A percentile compares a stretch with the other conserved stretches of the same genome.
These are phyloP conservation scores for Gossypium schwendimanii DNA, from an alignment of 441 rosid genomes.

Conservation along the genomic window DNA sequence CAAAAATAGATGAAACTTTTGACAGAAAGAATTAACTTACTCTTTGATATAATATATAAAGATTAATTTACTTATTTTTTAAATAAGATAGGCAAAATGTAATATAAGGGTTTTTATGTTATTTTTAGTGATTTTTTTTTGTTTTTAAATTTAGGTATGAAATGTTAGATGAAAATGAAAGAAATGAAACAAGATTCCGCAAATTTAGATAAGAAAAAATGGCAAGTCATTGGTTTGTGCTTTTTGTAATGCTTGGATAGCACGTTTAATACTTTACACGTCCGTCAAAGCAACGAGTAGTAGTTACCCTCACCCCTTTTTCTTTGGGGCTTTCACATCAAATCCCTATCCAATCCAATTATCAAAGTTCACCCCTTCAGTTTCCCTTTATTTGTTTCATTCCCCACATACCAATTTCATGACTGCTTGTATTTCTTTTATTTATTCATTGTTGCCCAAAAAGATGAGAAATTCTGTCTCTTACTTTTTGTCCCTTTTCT, in stretches of 20 bases:
- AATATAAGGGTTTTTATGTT: no score
- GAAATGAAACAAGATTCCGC: not conserved
- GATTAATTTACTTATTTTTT: no score
- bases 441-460: not conserved
- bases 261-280: not conserved
- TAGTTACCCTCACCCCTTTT: not conserved
- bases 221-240: not conserved
- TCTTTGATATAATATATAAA: no score
- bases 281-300: not conserved
- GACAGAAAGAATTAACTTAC: fast-evolving
- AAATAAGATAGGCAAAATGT: no score
- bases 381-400: no score
- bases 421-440: no score
- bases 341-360: not conserved
- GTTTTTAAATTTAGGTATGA: not conserved
- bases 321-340: not conserved
- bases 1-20: no score
- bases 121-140: no score
- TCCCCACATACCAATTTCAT: no score
- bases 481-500: not conserved
- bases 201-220: not conserved
- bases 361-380: not conserved
- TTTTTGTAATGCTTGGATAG: not conserved
- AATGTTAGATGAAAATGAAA: not conserved
- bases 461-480: not conserved